Percentiles rank a stretch among this genome's conserved stretches.
Evolutionary conservation across 1,284 basidiomycete genomes (phyloP).

Genomic region (Malassezia nana): DNA sequence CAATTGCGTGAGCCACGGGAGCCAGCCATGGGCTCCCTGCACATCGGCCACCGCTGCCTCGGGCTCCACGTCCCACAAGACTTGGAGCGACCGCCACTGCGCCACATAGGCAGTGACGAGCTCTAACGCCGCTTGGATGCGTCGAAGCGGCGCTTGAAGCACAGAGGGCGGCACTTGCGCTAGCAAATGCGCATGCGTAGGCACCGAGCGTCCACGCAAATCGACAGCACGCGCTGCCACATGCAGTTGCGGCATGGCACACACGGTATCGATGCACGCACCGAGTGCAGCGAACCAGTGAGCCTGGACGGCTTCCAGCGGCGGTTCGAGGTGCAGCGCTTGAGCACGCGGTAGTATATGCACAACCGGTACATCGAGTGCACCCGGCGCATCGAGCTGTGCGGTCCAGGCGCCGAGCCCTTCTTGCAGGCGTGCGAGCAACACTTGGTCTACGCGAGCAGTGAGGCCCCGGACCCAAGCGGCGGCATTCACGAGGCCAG

Average conservation of each 20-base stretch:
- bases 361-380: constrained; percentile 49
- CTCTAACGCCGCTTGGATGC: constrained; percentile 79
- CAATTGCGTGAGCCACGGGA: constrained; percentile 83
- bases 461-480: constrained; percentile 87
- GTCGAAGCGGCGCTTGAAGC: constrained; percentile 68
- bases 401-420: constrained; percentile 2
- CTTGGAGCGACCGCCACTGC: constrained; percentile 98
- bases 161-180: constrained; percentile 63
- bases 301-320: constrained; percentile 82
- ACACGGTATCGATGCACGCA: constrained; percentile 67
- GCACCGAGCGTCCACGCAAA: constrained; percentile 49
- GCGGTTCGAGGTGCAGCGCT: constrained; percentile 94
- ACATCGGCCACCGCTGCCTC: constrained; percentile 90
- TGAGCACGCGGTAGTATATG: constrained; percentile 98
- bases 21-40: constrained; percentile 83
- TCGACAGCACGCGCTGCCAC: constrained; percentile 86
- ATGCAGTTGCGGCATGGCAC: constrained; percentile 73
- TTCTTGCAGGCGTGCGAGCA: constrained; percentile 61
- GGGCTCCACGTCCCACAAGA: constrained; percentile 92
- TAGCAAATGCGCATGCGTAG: constrained; percentile 48
- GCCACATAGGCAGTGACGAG: constrained; percentile 79
- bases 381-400: neutral
- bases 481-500: constrained; percentile 95
- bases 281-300: constrained; percentile 87
- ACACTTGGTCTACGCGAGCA: constrained; percentile 68